A percentile compares a stretch with the other conserved stretches of the same genome.
Conservation (phyloP, 768 basidiomycete species). For the Chalciporus pseudorubinellus region DNA sequence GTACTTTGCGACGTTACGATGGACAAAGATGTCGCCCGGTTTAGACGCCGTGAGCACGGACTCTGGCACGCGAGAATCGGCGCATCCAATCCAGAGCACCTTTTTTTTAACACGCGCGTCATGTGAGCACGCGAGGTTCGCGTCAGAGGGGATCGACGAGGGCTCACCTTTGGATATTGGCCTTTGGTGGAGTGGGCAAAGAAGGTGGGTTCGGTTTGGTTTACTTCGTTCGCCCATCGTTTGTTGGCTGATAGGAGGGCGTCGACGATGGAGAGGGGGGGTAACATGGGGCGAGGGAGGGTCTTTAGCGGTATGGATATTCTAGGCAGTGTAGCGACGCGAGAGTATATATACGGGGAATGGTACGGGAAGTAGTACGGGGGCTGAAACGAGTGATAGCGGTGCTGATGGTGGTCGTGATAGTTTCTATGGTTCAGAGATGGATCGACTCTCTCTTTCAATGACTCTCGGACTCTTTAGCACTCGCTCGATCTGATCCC, state of each 20-base stretch:
- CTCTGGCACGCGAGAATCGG: slow-evolving; percentile 89
- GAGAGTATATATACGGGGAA: no score
- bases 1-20: slow-evolving; percentile 89
- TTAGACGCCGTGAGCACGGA: slow-evolving; percentile 66
- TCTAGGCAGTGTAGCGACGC: no score
- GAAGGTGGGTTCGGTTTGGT: slow-evolving; percentile 56
- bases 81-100: slow-evolving; percentile 82
- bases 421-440: no score
- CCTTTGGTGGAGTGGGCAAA: slow-evolving; percentile 59
- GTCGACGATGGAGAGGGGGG: neutral
- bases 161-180: slow-evolving; percentile 62
- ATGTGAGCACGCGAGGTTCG: no score
- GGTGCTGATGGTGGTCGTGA: no score
- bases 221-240: slow-evolving; percentile 67
- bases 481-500: no score
- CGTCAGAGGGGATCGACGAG: neutral
- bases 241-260: slow-evolving; percentile 52
- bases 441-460: no score
- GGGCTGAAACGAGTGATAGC: no score
- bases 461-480: no score
- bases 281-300: no score
- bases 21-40: slow-evolving; percentile 86
- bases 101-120: slow-evolving; percentile 30
- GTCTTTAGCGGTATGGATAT: no score
- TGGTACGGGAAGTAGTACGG: no score